Conservation (phyloP, 306 rosid genomes). For the Crataegus laevigata region DNA sequence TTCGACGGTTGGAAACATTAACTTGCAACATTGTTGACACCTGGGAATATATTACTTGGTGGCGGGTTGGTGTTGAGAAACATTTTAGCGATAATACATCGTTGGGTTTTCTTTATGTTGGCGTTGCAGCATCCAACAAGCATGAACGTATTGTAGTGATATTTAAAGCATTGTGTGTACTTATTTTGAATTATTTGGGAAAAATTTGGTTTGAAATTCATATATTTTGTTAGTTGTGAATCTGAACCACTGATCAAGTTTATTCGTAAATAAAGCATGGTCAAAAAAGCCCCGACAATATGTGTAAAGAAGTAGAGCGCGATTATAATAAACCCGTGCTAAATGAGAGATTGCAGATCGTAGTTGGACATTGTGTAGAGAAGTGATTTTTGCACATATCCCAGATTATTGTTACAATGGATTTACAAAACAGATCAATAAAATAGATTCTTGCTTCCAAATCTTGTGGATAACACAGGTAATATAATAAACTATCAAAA, state of each 20-base stretch:
- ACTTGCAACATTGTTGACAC: background rate
- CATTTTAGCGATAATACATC: background rate
- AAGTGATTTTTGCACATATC: too few relatives aligned
- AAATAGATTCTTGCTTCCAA: background rate
- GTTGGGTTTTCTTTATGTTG: too few relatives aligned
- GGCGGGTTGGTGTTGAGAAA: background rate
- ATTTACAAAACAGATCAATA: too few relatives aligned
- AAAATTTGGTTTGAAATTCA: background rate
- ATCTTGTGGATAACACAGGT: background rate
- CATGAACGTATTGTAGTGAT: background rate
- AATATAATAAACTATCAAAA: background rate
- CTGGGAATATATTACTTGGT: background rate
- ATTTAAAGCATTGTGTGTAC: background rate
- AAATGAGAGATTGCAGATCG: too few relatives aligned
- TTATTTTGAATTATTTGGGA: background rate
- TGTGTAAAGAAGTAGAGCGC: background rate
- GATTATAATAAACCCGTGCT: too few relatives aligned
- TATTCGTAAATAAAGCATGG: too few relatives aligned
- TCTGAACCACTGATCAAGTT: too few relatives aligned
- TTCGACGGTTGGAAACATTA: background rate
- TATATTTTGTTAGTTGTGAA: too few relatives aligned
- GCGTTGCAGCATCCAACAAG: background rate
- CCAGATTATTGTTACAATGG: too few relatives aligned
- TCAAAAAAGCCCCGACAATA: background rate
- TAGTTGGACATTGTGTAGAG: too few relatives aligned